Percentiles rank a stretch among this genome's conserved stretches.
Conservation (phyloP, 768 basidiomycete genomes). For the Floccularia luteovirens region DNA sequence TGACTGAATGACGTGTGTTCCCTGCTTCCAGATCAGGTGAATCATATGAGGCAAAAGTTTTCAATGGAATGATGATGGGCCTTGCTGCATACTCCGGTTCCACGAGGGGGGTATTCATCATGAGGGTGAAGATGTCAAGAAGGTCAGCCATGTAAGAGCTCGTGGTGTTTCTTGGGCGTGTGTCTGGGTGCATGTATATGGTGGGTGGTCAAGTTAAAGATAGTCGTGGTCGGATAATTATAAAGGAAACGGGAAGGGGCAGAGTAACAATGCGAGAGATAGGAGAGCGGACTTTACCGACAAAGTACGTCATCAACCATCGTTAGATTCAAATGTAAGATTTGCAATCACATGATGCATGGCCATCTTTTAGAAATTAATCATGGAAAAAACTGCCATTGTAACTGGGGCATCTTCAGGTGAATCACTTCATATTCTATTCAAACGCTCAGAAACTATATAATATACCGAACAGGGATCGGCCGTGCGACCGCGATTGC, state of each 20-base stretch:
- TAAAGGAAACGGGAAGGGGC: conserved; percentile 1
- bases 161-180: not conserved
- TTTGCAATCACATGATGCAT: too few species aligned
- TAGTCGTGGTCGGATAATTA: not conserved
- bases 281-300: conserved; percentile 1
- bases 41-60: conserved; percentile 9
- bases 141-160: conserved; percentile 13
- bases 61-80: conserved; percentile 14
- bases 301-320: not conserved
- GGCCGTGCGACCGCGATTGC: conserved; percentile 64
- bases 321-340: not conserved
- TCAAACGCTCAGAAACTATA: not conserved
- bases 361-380: too few species aligned
- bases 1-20: not conserved
- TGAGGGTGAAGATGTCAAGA: conserved; percentile 19
- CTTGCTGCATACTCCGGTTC: conserved; percentile 13
- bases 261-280: conserved; percentile 2
- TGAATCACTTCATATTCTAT: not conserved
- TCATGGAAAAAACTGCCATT: conserved; percentile 21
- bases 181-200: not conserved
- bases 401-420: conserved; percentile 53
- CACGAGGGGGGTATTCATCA: conserved; percentile 27
- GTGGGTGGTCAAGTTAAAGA: not conserved
- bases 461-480: conserved; percentile 32
- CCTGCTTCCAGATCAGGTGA: not conserved